phyloP scores from a whole-genome alignment of 192 early-diverging fungal species.

The Backusella tuberculispora region DNA sequence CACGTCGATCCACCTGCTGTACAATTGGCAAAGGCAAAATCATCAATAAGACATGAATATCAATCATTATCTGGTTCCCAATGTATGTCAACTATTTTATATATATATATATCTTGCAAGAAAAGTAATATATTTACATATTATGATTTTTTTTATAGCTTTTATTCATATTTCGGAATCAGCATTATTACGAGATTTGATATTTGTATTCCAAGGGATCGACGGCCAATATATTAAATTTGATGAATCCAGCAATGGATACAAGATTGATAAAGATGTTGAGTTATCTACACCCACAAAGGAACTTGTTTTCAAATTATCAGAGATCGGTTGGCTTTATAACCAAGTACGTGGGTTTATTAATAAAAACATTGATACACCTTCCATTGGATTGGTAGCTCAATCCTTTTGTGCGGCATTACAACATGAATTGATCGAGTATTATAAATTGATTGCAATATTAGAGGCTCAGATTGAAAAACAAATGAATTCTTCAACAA shows the following conservation, averaged over 20 bases:
- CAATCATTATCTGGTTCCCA: neutral
- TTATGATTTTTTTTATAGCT: conserved; percentile 2
- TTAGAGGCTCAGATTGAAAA: conserved; percentile 76
- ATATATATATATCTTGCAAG: neutral
- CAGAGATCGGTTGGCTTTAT: conserved; percentile 83
- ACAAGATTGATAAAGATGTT: conserved; percentile 54
- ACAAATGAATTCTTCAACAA: conserved; percentile 33
- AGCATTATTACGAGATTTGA: conserved; percentile 77
- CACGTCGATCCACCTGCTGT: conserved; percentile 16
- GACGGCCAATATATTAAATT: conserved; percentile 84
- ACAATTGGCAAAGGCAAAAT: conserved; percentile 28
- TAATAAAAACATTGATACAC: conserved; percentile 45
- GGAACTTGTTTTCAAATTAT: conserved; percentile 64
- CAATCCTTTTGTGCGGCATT: conserved; percentile 82
- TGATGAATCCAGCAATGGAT: conserved; percentile 53
- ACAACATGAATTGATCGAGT: conserved; percentile 78
- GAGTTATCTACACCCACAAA: conserved; percentile 63
- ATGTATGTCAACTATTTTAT: neutral
- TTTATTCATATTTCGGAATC: conserved; percentile 56
- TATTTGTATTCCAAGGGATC: conserved; percentile 94
- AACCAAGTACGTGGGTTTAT: conserved; percentile 66
- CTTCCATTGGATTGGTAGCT: conserved; percentile 57
- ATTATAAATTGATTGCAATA: conserved; percentile 85
- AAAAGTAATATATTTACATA: neutral
- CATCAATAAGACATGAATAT: neutral